Base-by-base conservation (phyloP, 257 asterid genomes). In the Phtheirospermum japonicum region DNA sequence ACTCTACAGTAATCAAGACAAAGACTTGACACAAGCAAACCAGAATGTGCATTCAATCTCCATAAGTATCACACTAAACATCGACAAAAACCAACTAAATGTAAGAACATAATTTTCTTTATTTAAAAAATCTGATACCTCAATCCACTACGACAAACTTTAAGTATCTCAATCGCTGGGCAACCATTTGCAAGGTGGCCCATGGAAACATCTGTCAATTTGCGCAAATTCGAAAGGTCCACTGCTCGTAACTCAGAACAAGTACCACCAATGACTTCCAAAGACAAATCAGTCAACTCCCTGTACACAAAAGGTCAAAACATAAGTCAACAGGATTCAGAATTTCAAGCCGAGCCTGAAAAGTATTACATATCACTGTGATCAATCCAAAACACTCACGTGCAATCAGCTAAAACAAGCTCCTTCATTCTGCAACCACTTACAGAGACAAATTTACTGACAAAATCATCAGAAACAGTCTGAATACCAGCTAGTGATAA, bases 171-270 rank as follows among this genome's bases (percentile, higher is more conserved):
- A 73, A 91, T 68, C 50, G 77, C 79, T 67, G 49, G 78, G 66
- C 98, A 88, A 62, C 98, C 95, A 81, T 83, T 91, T 52, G 96
- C 94, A 72, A 88, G 95, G 68, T 78, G 82, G 32, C 82, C 94
- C 16, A 91, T 31, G 61, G 97, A 86, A 70, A 76, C 53, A 77
- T 91, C 98, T 14, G 96, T 86, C 85, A 91, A 77, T 61, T 77
- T 84, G 75, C 58, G 13, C 80, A 91, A 68, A 66, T 84, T 85
- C 2, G 75, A 52, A 10, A 91, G 80, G 82, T 91, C 95, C 55
- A 91, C 53, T 26, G 88, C 80, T 60, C 71, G 65, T 64, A 91
- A 80, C 64, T 72, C 79, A 37, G 88, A 39, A 63, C 96, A 91
- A 57, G 56, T 49, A 64, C 68, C 69, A 17, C 90, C 89, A 69